Conservation (phyloP, 139 green algal species). For the Volvox africanus region DNA sequence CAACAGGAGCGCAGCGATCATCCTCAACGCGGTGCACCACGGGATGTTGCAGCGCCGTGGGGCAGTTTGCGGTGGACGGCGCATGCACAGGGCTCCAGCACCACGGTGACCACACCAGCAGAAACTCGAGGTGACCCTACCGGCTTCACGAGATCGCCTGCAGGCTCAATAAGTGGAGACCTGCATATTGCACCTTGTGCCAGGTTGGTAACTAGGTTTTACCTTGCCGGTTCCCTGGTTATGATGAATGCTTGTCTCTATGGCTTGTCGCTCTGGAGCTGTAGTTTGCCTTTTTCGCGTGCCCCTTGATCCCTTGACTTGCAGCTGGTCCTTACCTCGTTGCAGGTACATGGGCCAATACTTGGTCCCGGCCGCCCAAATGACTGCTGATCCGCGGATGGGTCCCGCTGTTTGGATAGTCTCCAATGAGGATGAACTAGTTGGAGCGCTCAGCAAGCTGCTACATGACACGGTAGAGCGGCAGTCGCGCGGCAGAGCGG, state of each 20-base stretch:
- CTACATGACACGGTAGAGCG: constrained; percentile 67
- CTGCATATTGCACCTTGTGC: background rate
- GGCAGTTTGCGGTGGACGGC: background rate
- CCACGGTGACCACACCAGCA: background rate
- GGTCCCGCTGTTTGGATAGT: constrained; percentile 74
- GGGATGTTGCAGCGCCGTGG: too few relatives aligned
- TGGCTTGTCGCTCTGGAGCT: too few relatives aligned
- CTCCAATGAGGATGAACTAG: constrained; percentile 52
- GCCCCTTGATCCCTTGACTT: too few relatives aligned
- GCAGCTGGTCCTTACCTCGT: background rate
- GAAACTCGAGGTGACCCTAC: background rate
- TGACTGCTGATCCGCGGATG: constrained; percentile 52
- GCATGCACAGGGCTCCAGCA: background rate
- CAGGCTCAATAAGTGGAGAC: background rate
- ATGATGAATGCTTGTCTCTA: too few relatives aligned
- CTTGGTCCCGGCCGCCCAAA: constrained; percentile 65
- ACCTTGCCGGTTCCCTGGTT: too few relatives aligned
- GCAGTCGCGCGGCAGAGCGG: constrained; percentile 65
- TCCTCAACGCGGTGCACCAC: too few relatives aligned
- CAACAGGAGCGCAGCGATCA: too few relatives aligned
- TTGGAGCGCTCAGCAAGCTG: constrained; percentile 56
- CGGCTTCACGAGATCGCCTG: background rate
- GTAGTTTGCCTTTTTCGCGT: too few relatives aligned
- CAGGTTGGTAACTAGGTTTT: background rate
- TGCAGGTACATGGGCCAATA: constrained; percentile 61